Evolutionary conservation across 208 protist species (phyloP).

Genomic region (Angomonas ambiguus): DNA sequence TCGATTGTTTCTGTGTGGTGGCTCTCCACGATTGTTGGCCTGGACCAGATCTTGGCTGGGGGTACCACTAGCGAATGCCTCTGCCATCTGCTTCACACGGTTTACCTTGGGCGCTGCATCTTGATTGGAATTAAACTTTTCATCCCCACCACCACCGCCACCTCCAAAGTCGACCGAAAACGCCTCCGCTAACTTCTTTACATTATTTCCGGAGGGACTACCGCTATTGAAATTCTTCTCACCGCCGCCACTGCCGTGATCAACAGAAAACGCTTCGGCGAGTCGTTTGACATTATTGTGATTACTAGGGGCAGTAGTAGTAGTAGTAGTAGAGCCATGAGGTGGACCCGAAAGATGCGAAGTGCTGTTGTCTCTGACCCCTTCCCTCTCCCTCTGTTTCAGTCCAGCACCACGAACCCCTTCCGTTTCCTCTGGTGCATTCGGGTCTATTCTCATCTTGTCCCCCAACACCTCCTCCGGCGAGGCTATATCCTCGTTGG

Average conservation of each 20-base stretch:
- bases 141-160: background rate
- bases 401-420: no score
- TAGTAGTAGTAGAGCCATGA: background rate
- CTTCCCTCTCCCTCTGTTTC: no score
- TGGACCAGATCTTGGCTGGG: no score
- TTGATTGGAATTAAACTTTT: background rate
- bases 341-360: background rate
- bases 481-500: constrained; percentile 46
- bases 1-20: no score
- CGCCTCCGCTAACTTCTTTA: background rate
- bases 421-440: background rate
- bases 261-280: background rate
- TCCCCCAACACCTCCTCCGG: constrained; percentile 5
- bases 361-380: background rate
- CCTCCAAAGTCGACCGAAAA: background rate
- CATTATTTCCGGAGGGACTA: background rate
- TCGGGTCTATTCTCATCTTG: background rate
- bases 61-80: background rate
- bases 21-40: background rate
- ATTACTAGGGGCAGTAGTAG: background rate
- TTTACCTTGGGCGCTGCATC: background rate
- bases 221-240: constrained; percentile 6
- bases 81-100: background rate
- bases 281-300: background rate
- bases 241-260: background rate